phyloP scores from a whole-genome alignment of 2,329 filamentous ascomycete genomes.

The Pyrenophora teres region DNA sequence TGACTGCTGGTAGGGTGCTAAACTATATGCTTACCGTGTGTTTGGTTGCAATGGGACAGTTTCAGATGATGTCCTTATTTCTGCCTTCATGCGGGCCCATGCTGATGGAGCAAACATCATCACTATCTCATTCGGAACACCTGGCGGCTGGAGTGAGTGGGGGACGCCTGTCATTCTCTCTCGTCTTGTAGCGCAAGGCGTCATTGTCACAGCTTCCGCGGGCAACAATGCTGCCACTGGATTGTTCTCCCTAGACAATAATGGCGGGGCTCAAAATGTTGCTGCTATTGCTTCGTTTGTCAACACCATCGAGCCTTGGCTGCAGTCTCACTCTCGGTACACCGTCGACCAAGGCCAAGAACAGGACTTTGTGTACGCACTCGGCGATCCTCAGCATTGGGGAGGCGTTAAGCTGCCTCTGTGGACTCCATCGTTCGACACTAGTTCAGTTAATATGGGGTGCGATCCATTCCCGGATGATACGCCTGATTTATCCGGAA shows the following conservation, averaged over 20 bases:
- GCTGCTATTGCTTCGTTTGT: neutral
- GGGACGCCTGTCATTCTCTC: neutral
- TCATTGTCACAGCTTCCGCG: neutral
- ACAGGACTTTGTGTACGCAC: neutral
- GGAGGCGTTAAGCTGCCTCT: neutral
- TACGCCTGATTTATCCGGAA: neutral
- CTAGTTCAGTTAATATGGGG: neutral
- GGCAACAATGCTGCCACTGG: neutral
- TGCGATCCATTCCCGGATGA: neutral
- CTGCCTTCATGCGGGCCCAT: neutral
- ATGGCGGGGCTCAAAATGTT: neutral
- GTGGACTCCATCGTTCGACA: neutral
- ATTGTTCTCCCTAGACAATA: neutral
- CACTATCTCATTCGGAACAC: neutral
- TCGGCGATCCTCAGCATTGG: neutral
- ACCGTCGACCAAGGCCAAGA: neutral
- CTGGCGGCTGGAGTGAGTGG: neutral
- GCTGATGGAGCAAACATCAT: neutral
- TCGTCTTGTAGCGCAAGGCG: neutral
- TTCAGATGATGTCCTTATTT: neutral
- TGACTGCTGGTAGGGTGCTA: neutral
- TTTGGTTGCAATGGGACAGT: neutral
- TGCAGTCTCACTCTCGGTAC: neutral
- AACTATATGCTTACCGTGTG: neutral
- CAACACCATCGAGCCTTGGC: neutral